Percentiles rank a stretch among this genome's conserved stretches.
Evolutionary conservation across 331 rosid species (phyloP).

Genomic region (Acacia pycnantha): DNA sequence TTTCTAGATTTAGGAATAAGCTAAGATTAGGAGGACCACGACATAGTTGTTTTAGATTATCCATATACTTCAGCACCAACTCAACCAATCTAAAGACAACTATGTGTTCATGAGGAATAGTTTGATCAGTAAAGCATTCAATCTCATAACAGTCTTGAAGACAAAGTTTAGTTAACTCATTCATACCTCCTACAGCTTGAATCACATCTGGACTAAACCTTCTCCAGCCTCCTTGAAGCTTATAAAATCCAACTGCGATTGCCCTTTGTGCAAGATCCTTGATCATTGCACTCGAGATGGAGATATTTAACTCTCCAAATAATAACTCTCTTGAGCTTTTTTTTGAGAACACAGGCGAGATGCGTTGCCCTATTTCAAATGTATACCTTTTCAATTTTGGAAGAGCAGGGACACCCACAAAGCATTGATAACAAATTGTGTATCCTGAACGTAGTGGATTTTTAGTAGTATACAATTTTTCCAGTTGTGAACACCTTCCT

Average conservation of each 20-base stretch:
- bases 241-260: neutral
- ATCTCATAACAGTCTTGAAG: neutral
- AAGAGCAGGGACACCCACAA: neutral
- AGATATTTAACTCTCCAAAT: neutral
- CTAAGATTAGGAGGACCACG: neutral
- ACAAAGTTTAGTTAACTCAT: neutral
- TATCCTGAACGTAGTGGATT: neutral
- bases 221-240: neutral
- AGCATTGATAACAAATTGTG: neutral
- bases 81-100: neutral
- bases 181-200: conserved; percentile 5
- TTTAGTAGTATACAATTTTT: neutral
- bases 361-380: neutral
- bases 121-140: neutral
- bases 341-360: fast-evolving
- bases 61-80: neutral
- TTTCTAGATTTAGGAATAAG: neutral
- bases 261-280: conserved; percentile 5
- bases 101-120: neutral
- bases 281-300: neutral
- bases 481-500: neutral
- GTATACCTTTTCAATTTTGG: neutral
- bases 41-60: neutral
- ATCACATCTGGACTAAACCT: neutral
- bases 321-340: neutral